Evolutionary conservation across 2,329 filamentous ascomycete genomes (phyloP).

Genomic region (Calonectria leucothoes): DNA sequence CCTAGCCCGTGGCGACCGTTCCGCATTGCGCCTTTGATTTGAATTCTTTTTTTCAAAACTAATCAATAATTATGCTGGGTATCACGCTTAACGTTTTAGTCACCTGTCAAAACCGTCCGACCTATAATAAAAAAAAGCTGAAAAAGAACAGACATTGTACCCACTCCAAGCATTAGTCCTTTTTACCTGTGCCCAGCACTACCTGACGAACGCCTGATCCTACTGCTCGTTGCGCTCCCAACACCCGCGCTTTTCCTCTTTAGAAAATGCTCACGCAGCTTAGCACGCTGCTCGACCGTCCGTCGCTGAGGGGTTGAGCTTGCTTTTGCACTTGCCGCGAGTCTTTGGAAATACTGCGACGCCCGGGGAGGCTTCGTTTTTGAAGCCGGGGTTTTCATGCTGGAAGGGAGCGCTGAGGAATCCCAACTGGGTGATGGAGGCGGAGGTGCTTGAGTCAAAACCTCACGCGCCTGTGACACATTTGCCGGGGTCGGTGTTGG

Average conservation of each 20-base stretch:
- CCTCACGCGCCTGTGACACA: slow-evolving; percentile 20
- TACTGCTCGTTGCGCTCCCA: slow-evolving; percentile 25
- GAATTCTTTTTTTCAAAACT: neutral
- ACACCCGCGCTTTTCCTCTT: slow-evolving; percentile 31
- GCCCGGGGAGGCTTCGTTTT: slow-evolving; percentile 26
- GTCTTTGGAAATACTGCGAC: slow-evolving; percentile 38
- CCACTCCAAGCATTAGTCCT: neutral
- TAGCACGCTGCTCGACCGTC: slow-evolving; percentile 37
- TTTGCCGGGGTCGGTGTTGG: neutral
- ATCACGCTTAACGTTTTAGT: neutral
- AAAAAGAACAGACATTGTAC: neutral
- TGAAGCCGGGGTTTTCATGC: slow-evolving; percentile 26
- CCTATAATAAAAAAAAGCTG: neutral
- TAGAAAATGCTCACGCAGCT: slow-evolving; percentile 43
- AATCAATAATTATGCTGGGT: neutral
- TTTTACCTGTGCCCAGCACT: neutral
- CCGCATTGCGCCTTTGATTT: neutral
- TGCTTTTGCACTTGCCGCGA: slow-evolving; percentile 25
- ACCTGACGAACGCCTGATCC: slow-evolving; percentile 4
- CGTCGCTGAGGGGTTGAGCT: slow-evolving; percentile 25
- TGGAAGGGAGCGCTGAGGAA: slow-evolving; percentile 31
- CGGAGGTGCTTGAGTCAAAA: slow-evolving; percentile 28
- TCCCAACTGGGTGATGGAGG: slow-evolving; percentile 31
- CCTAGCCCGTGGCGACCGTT: neutral
- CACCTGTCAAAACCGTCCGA: neutral